phyloP scores from a whole-genome alignment of 192 early-diverging fungal species.

The Coemansia reversa region DNA sequence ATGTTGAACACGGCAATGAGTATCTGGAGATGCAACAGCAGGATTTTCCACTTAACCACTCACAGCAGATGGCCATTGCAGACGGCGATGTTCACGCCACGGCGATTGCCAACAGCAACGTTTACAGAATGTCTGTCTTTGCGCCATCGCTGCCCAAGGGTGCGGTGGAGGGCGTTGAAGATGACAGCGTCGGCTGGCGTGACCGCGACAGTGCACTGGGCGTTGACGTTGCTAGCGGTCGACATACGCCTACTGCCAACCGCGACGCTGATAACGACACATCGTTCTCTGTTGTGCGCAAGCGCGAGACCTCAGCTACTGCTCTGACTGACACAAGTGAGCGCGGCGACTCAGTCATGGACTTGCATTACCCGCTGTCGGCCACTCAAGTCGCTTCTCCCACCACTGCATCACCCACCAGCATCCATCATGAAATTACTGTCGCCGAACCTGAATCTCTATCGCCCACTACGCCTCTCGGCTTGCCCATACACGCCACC shows the following conservation, averaged over 20 bases:
- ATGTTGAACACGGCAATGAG: neutral
- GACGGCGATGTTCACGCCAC: constrained; percentile 9
- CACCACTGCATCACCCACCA: neutral
- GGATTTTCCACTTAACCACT: neutral
- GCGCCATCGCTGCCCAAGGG: constrained; percentile 6
- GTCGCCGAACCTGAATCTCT: constrained; percentile 3
- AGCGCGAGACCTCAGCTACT: constrained; percentile 31
- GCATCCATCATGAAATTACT: constrained; percentile 19
- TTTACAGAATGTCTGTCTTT: constrained; percentile 24
- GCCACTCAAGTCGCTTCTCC: neutral
- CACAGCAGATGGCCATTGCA: neutral
- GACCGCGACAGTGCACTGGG: constrained; percentile 41
- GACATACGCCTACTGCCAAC: neutral
- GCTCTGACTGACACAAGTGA: neutral
- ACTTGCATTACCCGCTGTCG: constrained; percentile 2
- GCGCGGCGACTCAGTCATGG: no score
- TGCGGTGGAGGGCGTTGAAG: neutral
- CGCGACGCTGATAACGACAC: constrained; percentile 1
- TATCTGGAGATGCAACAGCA: neutral
- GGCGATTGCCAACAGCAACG: neutral
- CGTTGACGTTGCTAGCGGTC: constrained; percentile 17
- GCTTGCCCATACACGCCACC: constrained; percentile 1
- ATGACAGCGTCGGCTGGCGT: constrained; percentile 16
- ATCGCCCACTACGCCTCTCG: neutral
- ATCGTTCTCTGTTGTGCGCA: constrained; percentile 11